Evolutionary conservation across 73 alveolate species (phyloP).

Genomic region (Uronychia setigera): DNA sequence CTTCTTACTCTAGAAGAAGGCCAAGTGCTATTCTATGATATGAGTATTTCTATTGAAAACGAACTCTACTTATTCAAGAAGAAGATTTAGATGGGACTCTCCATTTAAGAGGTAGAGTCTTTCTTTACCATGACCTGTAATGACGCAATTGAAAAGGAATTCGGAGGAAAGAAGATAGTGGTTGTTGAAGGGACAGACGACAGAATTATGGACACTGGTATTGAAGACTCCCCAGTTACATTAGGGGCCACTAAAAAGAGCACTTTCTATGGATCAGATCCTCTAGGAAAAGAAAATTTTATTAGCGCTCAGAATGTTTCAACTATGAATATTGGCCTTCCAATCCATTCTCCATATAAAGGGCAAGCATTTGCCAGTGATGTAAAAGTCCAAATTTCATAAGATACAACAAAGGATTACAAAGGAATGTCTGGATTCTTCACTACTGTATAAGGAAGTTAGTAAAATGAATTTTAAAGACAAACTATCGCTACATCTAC

Average conservation of each 20-base stretch:
- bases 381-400: background rate
- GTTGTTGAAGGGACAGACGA: background rate
- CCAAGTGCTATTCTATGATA: constrained; percentile 18
- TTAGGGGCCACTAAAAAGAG: background rate
- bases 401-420: background rate
- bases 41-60: constrained; percentile 23
- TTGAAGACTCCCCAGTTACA: background rate
- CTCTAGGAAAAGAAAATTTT: background rate
- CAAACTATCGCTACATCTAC: too few species aligned
- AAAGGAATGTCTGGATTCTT: background rate
- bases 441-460: too few species aligned
- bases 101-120: background rate
- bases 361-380: background rate
- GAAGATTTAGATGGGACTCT: background rate
- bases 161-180: background rate
- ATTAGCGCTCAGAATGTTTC: background rate
- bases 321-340: background rate
- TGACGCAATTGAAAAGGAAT: background rate
- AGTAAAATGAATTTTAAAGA: too few species aligned
- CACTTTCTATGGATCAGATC: background rate
- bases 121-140: background rate
- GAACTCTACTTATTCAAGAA: constrained; percentile 16
- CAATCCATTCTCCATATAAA: background rate
- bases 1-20: constrained; percentile 21
- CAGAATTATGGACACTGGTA: background rate